Evolutionary conservation across 2,329 filamentous ascomycete species (phyloP).

Genomic region (Simplicillium sp.): DNA sequence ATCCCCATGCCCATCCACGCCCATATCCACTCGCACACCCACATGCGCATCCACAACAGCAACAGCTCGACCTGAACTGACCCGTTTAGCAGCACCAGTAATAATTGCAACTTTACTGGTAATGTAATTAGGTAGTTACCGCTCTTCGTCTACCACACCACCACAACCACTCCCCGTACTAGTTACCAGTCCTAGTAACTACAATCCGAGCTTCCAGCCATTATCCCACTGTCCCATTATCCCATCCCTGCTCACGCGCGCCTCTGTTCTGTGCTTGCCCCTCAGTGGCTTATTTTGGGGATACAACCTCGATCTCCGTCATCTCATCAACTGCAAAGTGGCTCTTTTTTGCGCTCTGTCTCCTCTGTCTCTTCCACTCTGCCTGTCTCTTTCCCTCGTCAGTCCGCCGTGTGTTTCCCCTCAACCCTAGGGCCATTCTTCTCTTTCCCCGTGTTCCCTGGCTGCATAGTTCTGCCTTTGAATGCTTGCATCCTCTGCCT

Average conservation of each 20-base stretch:
- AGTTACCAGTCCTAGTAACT: no score
- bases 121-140: no score
- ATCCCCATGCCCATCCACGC: no score
- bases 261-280: conserved; percentile 29
- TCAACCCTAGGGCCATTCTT: conserved; percentile 5
- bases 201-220: no score
- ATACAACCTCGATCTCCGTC: neutral
- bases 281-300: conserved; percentile 21
- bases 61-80: no score
- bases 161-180: no score
- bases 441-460: conserved; percentile 3
- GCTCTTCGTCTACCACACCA: no score
- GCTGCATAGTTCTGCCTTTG: neutral
- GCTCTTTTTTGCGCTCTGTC: neutral
- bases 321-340: neutral
- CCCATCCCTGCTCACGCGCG: conserved; percentile 13
- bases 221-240: neutral
- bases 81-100: no score
- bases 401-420: conserved; percentile 1
- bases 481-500: no score
- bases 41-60: no score
- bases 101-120: no score
- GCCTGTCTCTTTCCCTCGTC: conserved; percentile 1
- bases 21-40: no score
- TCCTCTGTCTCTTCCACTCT: neutral